These are phyloP conservation scores for Phytophthora sojae DNA, from an alignment of 352 stramenopile species.

Conservation along the genomic window DNA sequence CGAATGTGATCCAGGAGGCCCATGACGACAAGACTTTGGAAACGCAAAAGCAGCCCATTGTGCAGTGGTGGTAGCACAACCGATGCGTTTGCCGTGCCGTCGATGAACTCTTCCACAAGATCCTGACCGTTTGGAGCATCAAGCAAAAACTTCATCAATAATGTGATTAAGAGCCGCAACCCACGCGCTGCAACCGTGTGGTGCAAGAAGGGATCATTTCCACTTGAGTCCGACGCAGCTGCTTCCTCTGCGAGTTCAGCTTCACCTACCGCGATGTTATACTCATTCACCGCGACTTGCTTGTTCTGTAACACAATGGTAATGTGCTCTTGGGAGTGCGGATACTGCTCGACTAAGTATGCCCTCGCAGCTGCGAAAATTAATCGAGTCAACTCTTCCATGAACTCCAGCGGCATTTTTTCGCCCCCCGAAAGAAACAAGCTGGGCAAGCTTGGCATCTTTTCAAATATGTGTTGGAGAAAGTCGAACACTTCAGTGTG, in stretches of 20 bases:
- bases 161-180: conserved; percentile 53
- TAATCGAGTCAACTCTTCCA: conserved; percentile 64
- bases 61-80: conserved; percentile 52
- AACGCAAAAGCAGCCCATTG: conserved; percentile 55
- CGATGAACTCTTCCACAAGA: conserved; percentile 59
- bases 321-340: conserved; percentile 42
- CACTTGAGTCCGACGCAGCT: conserved; percentile 41
- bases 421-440: conserved; percentile 43
- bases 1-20: conserved; percentile 63
- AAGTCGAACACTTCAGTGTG: conserved; percentile 70
- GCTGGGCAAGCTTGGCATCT: conserved; percentile 53
- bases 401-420: conserved; percentile 62
- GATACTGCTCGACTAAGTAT: conserved; percentile 51
- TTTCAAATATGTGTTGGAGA: conserved; percentile 54
- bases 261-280: conserved; percentile 46
- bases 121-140: conserved; percentile 56
- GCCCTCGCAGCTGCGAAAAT: conserved; percentile 55
- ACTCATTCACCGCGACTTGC: conserved; percentile 47
- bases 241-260: conserved; percentile 53
- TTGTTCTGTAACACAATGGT: conserved; percentile 50
- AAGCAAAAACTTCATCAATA: conserved; percentile 65
- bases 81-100: conserved; percentile 40
- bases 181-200: conserved; percentile 50
- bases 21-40: conserved; percentile 64
- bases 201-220: conserved; percentile 67